A percentile compares a stretch with the other conserved stretches of the same genome.
Conservation (phyloP, 306 rosid genomes). For the Cicer chorassanicum region DNA sequence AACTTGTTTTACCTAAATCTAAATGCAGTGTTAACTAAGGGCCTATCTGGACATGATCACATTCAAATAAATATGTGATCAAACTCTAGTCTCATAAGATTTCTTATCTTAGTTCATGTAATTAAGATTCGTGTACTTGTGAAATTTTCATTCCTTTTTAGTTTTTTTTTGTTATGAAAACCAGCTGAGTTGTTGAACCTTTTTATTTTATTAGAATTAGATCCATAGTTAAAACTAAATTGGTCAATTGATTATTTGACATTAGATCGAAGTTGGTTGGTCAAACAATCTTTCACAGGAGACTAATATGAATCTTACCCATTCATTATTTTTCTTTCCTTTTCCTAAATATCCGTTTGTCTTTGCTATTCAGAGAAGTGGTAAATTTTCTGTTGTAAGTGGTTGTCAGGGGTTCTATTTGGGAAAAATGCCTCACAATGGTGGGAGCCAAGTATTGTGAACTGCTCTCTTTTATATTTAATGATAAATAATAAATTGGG, state of each 20-base stretch:
- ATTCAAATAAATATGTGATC: neutral
- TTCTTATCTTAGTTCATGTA: neutral
- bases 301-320: no score
- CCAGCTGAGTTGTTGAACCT: neutral
- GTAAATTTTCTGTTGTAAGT: conserved; percentile 22
- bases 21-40: neutral
- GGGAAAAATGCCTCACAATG: neutral
- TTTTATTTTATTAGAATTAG: neutral
- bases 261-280: neutral
- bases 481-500: conserved; percentile 8
- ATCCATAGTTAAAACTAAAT: neutral
- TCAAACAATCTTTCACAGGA: neutral
- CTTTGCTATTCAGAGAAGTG: neutral
- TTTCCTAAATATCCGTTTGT: no score
- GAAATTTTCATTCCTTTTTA: no score
- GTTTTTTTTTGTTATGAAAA: no score
- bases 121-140: neutral
- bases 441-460: conserved; percentile 9
- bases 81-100: neutral
- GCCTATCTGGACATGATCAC: conserved; percentile 25
- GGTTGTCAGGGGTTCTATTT: neutral
- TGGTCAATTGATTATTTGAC: neutral
- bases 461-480: neutral
- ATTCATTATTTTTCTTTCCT: no score
- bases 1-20: no score